Evolutionary conservation across 345 rosid genomes (phyloP), one percentile per base, ranked within the genome.

Genomic region (Pseudoturritis turrita): DNA sequence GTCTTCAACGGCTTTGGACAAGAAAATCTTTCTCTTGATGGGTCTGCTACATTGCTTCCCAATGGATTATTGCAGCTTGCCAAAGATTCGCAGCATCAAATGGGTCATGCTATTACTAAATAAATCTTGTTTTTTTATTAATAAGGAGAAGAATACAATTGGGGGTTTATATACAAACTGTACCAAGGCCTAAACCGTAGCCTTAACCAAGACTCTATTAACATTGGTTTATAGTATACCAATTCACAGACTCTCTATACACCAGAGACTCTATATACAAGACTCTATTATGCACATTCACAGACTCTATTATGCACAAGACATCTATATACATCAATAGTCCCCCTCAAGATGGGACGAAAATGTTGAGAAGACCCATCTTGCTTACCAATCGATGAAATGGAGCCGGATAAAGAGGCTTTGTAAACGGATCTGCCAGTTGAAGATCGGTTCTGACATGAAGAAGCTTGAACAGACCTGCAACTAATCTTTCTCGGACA

Each of bases 21-120:
- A 62, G 65, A 37, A 4, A 11, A 76, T 62, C 65, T 76, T 53
- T 62, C 64, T 45, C 71, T 76, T 13, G 75, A 55, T 29, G 71
- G 65, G 0, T 25, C 71, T 26, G 58, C 79, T 35, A 52, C 65
- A 56, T 40, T 76, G 56, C 79, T 43, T 26, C 36, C 43, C 44
- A 76, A 70, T 28, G 97, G 98, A 65, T 17, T 90, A 52, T 78
- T 93, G 9, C 69, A 60, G 65, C 72, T 93, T 12, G 87, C 89
- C 2, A 79, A 87, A 45, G 78, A 43, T 14, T 79, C 85, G 0
- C 22, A 58, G n/a, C 79, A 90, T 18, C 37, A 81, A 49, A 65
- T 72, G 70, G 97, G 98, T 29, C 97, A 86, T 23, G n/a, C n/a
- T n/a, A n/a, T n/a, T n/a, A n/a, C n/a, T n/a, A n/a, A n/a, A n/a